phyloP scores from a whole-genome alignment of 2,329 filamentous ascomycete genomes.

The Aspergillus fischeri region DNA sequence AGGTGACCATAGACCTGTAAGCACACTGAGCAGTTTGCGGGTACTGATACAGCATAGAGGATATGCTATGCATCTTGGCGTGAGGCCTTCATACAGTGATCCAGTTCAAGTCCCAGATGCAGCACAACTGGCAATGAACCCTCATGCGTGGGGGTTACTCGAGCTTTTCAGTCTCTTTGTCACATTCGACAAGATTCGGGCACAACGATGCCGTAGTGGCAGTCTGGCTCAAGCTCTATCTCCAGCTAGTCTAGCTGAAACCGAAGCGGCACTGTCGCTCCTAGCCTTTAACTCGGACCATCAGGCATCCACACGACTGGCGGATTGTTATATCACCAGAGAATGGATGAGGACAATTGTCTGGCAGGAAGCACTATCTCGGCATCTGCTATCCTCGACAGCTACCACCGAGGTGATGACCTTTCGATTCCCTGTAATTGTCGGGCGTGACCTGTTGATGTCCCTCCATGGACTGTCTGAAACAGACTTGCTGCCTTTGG shows the following conservation, averaged over 20 bases:
- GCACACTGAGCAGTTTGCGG: not conserved
- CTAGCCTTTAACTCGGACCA: conserved; percentile 9
- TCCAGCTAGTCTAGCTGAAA: conserved; percentile 13
- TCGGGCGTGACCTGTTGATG: conserved; percentile 23
- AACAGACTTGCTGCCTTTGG: conserved; percentile 25
- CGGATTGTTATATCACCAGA: conserved; percentile 27
- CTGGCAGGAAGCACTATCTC: conserved; percentile 27
- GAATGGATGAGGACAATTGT: conserved; percentile 32
- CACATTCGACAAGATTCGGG: conserved; percentile 20
- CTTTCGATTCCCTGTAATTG: conserved; percentile 23
- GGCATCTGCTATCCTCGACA: conserved; percentile 23
- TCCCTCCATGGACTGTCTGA: conserved; percentile 21
- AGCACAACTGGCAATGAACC: conserved; percentile 4
- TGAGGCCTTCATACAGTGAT: conserved; percentile 22
- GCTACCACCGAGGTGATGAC: conserved; percentile 18
- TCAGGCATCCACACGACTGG: conserved; percentile 18
- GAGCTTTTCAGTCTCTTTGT: conserved; percentile 23
- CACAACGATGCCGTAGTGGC: not conserved
- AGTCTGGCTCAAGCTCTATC: not conserved
- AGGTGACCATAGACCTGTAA: not conserved
- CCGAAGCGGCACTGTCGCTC: conserved; percentile 17
- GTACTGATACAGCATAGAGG: conserved; percentile 16
- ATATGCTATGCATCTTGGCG: conserved; percentile 28
- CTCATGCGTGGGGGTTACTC: conserved; percentile 21
- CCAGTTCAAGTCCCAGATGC: conserved; percentile 7